These are phyloP conservation scores for Penicillium bovifimosum DNA, from an alignment of 495 filamentous ascomycete species.

Conservation along the genomic window DNA sequence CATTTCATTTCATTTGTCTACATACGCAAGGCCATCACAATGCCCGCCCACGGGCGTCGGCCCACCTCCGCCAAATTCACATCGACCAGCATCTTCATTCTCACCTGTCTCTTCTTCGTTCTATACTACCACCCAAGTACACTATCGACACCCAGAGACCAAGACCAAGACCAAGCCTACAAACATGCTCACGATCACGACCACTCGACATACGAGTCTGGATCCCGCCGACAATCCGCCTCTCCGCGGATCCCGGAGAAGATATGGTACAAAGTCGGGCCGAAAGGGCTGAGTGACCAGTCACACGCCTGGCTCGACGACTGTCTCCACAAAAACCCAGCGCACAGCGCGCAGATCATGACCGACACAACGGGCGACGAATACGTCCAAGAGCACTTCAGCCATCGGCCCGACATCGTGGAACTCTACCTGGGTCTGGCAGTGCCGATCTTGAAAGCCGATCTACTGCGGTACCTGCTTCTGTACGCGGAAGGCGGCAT, in stretches of 20 bases:
- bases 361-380: constrained; percentile 1
- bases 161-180: no score
- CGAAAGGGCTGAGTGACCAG: not conserved
- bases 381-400: not conserved
- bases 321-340: constrained; percentile 1
- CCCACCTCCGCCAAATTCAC: not conserved
- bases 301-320: not conserved
- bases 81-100: not conserved
- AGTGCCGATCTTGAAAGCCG: constrained; percentile 2
- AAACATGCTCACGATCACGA: no score
- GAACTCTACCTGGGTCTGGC: not conserved
- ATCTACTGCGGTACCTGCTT: constrained; percentile 1
- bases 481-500: not conserved
- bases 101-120: not conserved
- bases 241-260: not conserved
- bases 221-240: not conserved
- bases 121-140: not conserved
- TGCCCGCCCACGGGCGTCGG: not conserved
- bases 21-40: not conserved
- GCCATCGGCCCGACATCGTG: constrained; percentile 1
- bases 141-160: not conserved
- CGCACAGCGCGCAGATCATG: not conserved
- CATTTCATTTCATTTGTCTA: not conserved
- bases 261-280: constrained; percentile 3
- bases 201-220: not conserved